A percentile compares a stretch with the other conserved stretches of the same genome.
These are phyloP conservation scores for Trichoderma citrinoviride DNA, from an alignment of 2,329 filamentous ascomycete species.

Conservation along the genomic window DNA sequence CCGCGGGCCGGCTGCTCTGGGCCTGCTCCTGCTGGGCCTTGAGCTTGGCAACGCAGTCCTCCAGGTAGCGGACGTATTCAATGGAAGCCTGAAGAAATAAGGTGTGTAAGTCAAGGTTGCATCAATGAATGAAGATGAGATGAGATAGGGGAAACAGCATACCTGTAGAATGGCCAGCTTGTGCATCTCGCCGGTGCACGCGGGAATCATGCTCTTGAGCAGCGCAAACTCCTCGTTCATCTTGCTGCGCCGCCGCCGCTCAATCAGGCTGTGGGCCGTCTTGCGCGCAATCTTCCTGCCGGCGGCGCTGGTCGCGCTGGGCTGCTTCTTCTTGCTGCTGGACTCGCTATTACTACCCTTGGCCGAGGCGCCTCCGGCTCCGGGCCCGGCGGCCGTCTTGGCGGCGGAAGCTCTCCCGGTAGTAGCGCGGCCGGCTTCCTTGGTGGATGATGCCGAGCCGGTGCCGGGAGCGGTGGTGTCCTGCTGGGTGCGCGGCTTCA, in stretches of 20 bases:
- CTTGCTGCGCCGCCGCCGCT: constrained; percentile 83
- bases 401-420: constrained; percentile 27
- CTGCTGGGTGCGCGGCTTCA: constrained; percentile 66
- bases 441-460: constrained; percentile 24
- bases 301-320: constrained; percentile 72
- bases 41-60: constrained; percentile 79
- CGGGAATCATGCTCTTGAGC: constrained; percentile 91
- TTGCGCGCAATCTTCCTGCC: constrained; percentile 95
- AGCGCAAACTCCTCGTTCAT: constrained; percentile 99
- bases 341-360: constrained; percentile 29
- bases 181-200: constrained; percentile 96
- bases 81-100: constrained; percentile 70
- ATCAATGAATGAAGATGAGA: too few species aligned
- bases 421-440: constrained; percentile 27
- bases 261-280: constrained; percentile 93
- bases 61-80: constrained; percentile 91
- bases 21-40: constrained; percentile 56
- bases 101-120: background rate
- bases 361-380: constrained; percentile 26
- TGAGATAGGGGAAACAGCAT: constrained; percentile 30
- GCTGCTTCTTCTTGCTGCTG: constrained; percentile 68
- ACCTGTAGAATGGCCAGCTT: constrained; percentile 95
- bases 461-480: constrained; percentile 30
- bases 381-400: constrained; percentile 26
- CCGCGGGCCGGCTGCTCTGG: constrained; percentile 30